phyloP scores from a whole-genome alignment of 2,329 filamentous ascomycete species.

The Arachnopeziza araneosa region DNA sequence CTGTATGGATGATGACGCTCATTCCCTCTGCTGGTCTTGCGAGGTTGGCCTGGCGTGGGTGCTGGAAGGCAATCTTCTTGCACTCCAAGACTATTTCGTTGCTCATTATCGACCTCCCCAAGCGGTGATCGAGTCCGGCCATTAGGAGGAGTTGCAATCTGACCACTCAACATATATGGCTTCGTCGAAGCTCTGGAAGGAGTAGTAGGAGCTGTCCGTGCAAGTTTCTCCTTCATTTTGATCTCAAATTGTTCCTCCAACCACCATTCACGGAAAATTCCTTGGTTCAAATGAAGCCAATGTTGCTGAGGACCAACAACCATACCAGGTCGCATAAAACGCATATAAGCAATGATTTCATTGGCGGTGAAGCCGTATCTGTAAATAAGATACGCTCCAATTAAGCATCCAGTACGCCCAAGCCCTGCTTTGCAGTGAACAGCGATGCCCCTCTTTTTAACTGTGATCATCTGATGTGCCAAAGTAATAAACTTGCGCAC shows the following conservation, averaged over 20 bases:
- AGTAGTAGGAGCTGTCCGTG: constrained; percentile 45
- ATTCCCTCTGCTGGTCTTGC: constrained; percentile 77
- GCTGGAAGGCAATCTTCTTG: constrained; percentile 90
- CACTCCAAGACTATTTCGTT: constrained; percentile 54
- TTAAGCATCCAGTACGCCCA: constrained; percentile 90
- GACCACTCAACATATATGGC: constrained; percentile 51
- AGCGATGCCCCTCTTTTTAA: constrained; percentile 87
- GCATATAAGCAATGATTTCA: constrained; percentile 96
- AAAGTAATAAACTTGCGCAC: constrained; percentile 93
- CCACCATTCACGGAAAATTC: constrained; percentile 98
- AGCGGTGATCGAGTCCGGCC: constrained; percentile 74
- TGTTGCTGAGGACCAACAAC: constrained; percentile 98
- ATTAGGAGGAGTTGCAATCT: constrained; percentile 80
- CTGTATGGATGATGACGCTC: constrained; percentile 66
- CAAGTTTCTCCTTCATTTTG: constrained; percentile 48
- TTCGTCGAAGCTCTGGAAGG: constrained; percentile 58
- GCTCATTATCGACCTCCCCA: constrained; percentile 87
- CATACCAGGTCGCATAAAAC: constrained; percentile 98
- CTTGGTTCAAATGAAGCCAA: constrained; percentile 97
- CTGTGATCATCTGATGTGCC: constrained; percentile 88
- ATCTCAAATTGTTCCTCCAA: constrained; percentile 53
- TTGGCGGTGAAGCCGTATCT: constrained; percentile 95
- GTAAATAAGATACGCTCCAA: constrained; percentile 97
- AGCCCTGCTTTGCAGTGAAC: constrained; percentile 98
- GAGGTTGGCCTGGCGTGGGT: constrained; percentile 90